Evolutionary conservation across 2,329 filamentous ascomycete species (phyloP).

Genomic region (Thelonectria rubi): DNA sequence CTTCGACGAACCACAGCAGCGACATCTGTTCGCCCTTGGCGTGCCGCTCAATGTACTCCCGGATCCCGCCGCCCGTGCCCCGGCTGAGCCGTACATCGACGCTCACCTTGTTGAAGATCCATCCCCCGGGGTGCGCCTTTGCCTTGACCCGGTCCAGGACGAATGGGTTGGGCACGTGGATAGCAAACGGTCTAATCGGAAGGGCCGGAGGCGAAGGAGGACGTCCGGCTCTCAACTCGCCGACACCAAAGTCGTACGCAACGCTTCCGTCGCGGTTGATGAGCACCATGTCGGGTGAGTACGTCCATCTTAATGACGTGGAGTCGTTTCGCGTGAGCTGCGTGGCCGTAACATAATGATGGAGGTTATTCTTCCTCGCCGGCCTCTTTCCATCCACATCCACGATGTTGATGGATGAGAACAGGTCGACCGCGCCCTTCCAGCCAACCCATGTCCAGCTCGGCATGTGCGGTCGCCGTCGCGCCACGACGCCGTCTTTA

Average conservation of each 20-base stretch:
- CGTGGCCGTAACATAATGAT: constrained; percentile 49
- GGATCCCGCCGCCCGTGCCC: constrained; percentile 39
- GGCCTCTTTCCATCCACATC: constrained; percentile 42
- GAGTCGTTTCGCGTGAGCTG: constrained; percentile 47
- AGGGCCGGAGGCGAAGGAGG: constrained; percentile 36
- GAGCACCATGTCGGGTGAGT: constrained; percentile 46
- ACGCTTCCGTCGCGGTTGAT: constrained; percentile 43
- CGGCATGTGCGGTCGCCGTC: constrained; percentile 45
- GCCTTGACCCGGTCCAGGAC: constrained; percentile 49
- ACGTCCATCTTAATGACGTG: constrained; percentile 46
- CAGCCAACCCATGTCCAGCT: constrained; percentile 52
- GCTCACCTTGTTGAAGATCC: constrained; percentile 49
- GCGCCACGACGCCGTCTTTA: constrained; percentile 38
- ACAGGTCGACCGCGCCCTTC: constrained; percentile 47
- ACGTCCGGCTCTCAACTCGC: constrained; percentile 19
- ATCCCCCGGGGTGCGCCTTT: constrained; percentile 43
- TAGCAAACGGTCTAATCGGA: constrained; percentile 40
- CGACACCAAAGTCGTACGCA: constrained; percentile 45
- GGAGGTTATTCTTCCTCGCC: constrained; percentile 46
- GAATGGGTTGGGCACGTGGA: constrained; percentile 47
- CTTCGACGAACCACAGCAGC: constrained; percentile 49
- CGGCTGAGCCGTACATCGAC: constrained; percentile 47
- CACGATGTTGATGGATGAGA: constrained; percentile 46
- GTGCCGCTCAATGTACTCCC: constrained; percentile 47
- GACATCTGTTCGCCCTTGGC: constrained; percentile 49